phyloP scores from a whole-genome alignment of 1,284 basidiomycete species.

The Pseudozyma sp. region DNA sequence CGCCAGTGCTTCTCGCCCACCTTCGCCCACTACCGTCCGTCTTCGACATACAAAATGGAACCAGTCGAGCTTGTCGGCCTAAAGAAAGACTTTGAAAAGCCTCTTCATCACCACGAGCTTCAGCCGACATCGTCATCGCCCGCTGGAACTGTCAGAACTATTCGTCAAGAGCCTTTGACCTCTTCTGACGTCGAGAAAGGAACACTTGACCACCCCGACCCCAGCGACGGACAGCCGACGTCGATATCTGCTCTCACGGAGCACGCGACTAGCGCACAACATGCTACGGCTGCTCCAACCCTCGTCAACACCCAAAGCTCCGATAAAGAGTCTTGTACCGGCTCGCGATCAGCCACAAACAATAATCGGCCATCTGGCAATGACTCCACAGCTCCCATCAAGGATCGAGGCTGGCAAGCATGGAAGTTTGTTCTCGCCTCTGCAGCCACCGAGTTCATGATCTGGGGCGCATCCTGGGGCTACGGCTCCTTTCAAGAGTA shows the following conservation, averaged over 20 bases:
- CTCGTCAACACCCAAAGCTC: too few species aligned
- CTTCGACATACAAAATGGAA: conserved; percentile 16
- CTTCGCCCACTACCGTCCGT: too few species aligned
- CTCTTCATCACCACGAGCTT: background rate
- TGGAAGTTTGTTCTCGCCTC: conserved; percentile 43
- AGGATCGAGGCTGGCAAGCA: conserved; percentile 38
- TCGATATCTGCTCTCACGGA: background rate
- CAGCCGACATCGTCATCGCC: background rate
- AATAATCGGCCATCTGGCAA: background rate
- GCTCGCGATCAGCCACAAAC: background rate
- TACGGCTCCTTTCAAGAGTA: conserved; percentile 66
- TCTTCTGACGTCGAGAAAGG: conserved; percentile 3
- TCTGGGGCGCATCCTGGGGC: conserved; percentile 53
- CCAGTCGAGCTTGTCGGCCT: conserved; percentile 20
- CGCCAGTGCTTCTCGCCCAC: too few species aligned
- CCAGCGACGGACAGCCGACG: background rate
- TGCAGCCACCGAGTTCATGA: conserved; percentile 47
- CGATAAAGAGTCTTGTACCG: too few species aligned
- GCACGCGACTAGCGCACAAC: too few species aligned
- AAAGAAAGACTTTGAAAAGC: conserved; percentile 14
- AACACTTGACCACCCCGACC: background rate
- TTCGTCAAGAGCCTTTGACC: background rate
- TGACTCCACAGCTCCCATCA: background rate
- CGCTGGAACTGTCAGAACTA: background rate
- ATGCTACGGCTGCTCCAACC: too few species aligned